Evolutionary conservation across 768 basidiomycete genomes (phyloP), one percentile per base, ranked within the genome.

Genomic region (Filobasidium wieringae): DNA sequence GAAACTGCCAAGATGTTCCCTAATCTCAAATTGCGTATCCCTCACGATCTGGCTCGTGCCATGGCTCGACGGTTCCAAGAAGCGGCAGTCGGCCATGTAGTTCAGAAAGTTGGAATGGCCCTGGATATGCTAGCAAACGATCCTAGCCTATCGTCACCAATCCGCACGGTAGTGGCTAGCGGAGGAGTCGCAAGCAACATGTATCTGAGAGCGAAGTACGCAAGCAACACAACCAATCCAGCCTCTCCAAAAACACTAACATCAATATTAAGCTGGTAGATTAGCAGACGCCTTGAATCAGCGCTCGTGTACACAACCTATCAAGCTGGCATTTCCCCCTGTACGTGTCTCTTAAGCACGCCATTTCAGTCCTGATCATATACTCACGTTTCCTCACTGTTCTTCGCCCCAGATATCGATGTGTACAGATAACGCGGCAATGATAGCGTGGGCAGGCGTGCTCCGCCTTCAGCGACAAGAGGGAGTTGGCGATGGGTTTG

Each of bases 361-460:
- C 6, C 19, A 12, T 22, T 80, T 17, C 11, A 24, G 2, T 15
- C 40, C 7, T 1, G 19, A 40, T 37, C 9, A 34, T 32, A 19
- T 5, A 1, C 4, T 19, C 27, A 32, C 19, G 27, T 36, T 7
- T 40, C 24, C 29, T 22, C 26, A 1, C n/a, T 37, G 34, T 30
- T 39, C 7, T 45, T n/a, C n/a, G n/a, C n/a, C n/a, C n/a, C n/a
- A 59, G 58, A 43, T 70, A 0, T 71, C 77, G 11, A 76, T 92
- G 1, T 96, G 91, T 68, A 93, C 89, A 92, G 93, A 96, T 66
- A 97, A 96, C 71, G 93, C 93, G 0, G 92, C 82, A 8, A 97
- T 97, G 93, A 87, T 96, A 63, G 93, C 81, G 1, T 93, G 86
- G 87, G 86, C 91, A 3, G 84, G 87, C 0, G 85, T 92, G 80